These are phyloP conservation scores for Blastomyces parvus DNA, from an alignment of 2,329 filamentous ascomycete genomes.

Conservation along the genomic window DNA sequence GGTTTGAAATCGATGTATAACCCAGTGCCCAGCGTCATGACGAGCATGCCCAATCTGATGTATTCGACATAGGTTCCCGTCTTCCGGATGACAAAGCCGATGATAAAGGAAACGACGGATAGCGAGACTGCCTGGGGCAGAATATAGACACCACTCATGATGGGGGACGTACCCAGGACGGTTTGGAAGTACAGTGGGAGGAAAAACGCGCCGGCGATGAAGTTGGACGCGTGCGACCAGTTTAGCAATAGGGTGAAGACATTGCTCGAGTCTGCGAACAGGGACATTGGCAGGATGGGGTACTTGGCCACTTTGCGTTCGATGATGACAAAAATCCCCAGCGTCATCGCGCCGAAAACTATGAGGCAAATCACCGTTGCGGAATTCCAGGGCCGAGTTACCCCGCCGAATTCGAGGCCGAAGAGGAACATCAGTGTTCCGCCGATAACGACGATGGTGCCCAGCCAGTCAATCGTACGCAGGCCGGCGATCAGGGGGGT, in stretches of 20 bases:
- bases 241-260: conserved; percentile 55
- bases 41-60: conserved; percentile 50
- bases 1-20: conserved; percentile 50
- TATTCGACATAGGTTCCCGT: conserved; percentile 56
- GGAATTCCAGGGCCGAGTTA: conserved; percentile 64
- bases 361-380: conserved; percentile 67
- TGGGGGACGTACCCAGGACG: conserved; percentile 56
- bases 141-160: conserved; percentile 64
- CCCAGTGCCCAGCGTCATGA: conserved; percentile 58
- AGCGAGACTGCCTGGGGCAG: conserved; percentile 61
- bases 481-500: conserved; percentile 50
- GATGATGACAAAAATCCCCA: conserved; percentile 58
- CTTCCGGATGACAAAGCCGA: conserved; percentile 62
- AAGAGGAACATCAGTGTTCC: conserved; percentile 79
- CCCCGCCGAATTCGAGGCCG: conserved; percentile 74
- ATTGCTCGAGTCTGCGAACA: conserved; percentile 61
- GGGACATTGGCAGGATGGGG: conserved; percentile 64
- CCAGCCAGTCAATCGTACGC: conserved; percentile 55
- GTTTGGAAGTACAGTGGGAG: conserved; percentile 79
- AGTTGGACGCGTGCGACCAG: conserved; percentile 66
- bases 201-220: conserved; percentile 71
- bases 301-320: conserved; percentile 66
- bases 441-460: conserved; percentile 57
- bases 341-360: conserved; percentile 57
- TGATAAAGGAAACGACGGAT: conserved; percentile 51